phyloP scores from a whole-genome alignment of 257 asterid genomes.

The Phtheirospermum japonicum region DNA sequence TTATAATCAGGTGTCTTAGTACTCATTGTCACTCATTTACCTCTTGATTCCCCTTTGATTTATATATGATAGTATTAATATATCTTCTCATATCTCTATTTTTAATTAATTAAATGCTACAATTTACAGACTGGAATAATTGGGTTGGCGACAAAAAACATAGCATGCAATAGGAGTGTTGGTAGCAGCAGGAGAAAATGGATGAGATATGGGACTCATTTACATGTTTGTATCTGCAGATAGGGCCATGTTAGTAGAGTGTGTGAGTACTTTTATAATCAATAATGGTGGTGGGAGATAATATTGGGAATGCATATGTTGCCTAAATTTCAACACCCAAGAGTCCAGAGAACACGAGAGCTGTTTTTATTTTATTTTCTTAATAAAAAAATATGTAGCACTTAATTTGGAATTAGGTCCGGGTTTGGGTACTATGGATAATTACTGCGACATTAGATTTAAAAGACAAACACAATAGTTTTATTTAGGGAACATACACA shows the following conservation, averaged over 20 bases:
- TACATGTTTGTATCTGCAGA: constrained; percentile 15
- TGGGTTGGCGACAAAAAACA: constrained; percentile 28
- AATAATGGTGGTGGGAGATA: constrained; percentile 26
- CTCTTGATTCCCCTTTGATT: too few relatives aligned
- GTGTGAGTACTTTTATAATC: neutral
- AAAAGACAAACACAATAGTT: too few relatives aligned
- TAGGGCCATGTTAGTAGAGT: neutral
- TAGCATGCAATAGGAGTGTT: neutral
- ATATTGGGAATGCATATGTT: constrained; percentile 23
- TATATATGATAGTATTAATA: too few relatives aligned
- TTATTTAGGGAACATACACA: too few relatives aligned
- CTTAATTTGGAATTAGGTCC: neutral
- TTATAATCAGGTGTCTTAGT: too few relatives aligned
- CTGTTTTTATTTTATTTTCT: constrained; percentile 19
- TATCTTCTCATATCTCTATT: too few relatives aligned
- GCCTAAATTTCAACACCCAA: constrained; percentile 23
- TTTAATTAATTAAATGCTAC: too few relatives aligned
- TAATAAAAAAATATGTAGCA: neutral
- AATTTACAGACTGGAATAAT: constrained; percentile 26
- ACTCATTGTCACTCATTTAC: too few relatives aligned
- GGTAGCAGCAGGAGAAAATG: constrained; percentile 21
- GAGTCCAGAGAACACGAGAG: constrained; percentile 4
- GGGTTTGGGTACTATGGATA: too few relatives aligned
- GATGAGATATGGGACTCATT: constrained; percentile 30
- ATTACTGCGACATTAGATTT: too few relatives aligned